Conservation (phyloP, 495 filamentous ascomycete genomes). For the Lasiosphaeris hirsuta region DNA sequence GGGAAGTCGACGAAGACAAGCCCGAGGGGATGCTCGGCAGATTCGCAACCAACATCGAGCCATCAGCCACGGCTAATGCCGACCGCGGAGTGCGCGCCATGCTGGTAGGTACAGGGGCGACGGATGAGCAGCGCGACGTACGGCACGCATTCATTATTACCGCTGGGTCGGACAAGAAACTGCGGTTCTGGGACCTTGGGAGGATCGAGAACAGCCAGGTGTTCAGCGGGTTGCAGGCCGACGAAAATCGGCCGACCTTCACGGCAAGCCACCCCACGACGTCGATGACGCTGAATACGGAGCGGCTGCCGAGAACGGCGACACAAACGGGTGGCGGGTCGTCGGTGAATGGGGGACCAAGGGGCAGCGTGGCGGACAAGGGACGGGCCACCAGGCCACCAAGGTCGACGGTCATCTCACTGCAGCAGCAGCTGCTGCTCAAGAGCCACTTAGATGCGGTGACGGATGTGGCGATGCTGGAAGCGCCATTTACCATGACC, state of each 20-base stretch:
- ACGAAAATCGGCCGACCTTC: constrained; percentile 70
- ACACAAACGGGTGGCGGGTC: not conserved
- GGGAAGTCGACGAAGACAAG: constrained; percentile 86
- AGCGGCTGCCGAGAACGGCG: constrained; percentile 56
- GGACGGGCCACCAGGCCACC: constrained; percentile 48
- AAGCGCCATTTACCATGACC: constrained; percentile 88
- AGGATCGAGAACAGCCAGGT: constrained; percentile 70
- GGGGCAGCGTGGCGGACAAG: constrained; percentile 22
- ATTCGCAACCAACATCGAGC: constrained; percentile 72
- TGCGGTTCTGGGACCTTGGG: constrained; percentile 87
- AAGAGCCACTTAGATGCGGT: constrained; percentile 87
- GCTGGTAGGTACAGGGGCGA: constrained; percentile 48
- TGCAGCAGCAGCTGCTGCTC: constrained; percentile 80
- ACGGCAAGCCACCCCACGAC: constrained; percentile 64
- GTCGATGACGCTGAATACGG: constrained; percentile 67
- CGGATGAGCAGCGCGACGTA: constrained; percentile 58
- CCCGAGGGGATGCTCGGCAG: constrained; percentile 85
- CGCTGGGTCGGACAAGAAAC: constrained; percentile 82
- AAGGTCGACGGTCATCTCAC: constrained; percentile 79
- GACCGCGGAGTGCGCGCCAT: constrained; percentile 61
- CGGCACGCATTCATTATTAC: constrained; percentile 73
- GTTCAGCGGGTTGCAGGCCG: constrained; percentile 71
- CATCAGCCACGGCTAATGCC: constrained; percentile 43
- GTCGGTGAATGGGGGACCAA: constrained; percentile 32
- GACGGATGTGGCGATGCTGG: constrained; percentile 81